Evolutionary conservation across 1,284 basidiomycete genomes (phyloP), one percentile per base, ranked within the genome.

Genomic region (Pascua guehoae): DNA sequence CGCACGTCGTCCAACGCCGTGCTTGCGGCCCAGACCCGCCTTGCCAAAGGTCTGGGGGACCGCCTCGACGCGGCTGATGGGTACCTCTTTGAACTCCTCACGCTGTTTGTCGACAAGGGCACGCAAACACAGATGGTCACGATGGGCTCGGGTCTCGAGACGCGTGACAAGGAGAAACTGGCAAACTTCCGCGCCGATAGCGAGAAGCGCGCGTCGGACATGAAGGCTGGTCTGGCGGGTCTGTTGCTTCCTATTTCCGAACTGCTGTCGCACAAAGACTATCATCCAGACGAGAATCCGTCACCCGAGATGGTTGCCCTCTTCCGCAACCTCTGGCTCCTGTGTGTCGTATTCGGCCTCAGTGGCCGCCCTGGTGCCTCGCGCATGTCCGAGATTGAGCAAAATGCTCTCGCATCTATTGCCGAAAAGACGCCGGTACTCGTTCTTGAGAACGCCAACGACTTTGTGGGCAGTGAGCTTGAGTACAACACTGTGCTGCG

Each of bases 261-360:
- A 1, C 81, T 97, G 11, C 81, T 98, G n/a, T 79, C 83, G 41
- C 90, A 94, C 69, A 66, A 78, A 17, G 85, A 88, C 62, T 88
- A 90, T 71, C 82, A 84, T 54, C 86, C 88, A 1, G 83, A 87
- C 42, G 61, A 79, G 12, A 74, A 82, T 41, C 73, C 87, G 16
- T 81, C 85, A 3, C 71, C 83, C 1, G 86, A 86, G 47, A 73
- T 90, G n/a, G 86, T 89, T 5, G 81, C 86, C 5, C 80, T 91
- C 16, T 98, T 97, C 83, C 85, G 94, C 48, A 93, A 92, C 72
- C 83, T 94, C 78, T 98, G 95, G 95, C 91, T 96, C 77, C 78
- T 97, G 12, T 91, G 89, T 67, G 84, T 89, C 16, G 71, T 69
- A 14, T 74, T 76, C 53, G 70, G 69, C 10, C 81, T 97, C 14